Conservation (phyloP, 176 grass and related monocot genomes). For the Metroxylon sagu region DNA sequence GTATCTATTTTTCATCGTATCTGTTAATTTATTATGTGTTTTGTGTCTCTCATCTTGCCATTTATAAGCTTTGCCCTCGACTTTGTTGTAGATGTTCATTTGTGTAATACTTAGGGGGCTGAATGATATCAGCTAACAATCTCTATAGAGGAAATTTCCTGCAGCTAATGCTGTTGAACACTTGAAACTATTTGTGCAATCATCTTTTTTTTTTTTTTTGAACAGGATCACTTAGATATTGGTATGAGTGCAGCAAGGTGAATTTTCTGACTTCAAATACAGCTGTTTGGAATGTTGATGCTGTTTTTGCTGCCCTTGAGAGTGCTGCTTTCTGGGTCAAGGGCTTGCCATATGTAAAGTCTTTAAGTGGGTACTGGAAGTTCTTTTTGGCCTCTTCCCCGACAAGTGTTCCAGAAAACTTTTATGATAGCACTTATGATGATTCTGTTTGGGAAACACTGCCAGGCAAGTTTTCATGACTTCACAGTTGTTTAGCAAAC, state of each 20-base stretch:
- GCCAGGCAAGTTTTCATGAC: constrained; percentile 46
- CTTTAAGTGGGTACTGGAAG: constrained; percentile 88
- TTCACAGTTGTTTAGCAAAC: constrained; percentile 1
- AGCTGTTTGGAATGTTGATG: constrained; percentile 69
- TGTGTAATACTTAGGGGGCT: no score
- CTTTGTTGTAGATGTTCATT: no score
- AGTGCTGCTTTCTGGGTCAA: constrained; percentile 62
- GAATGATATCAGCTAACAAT: no score
- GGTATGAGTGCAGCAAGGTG: constrained; percentile 73
- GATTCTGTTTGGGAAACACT: constrained; percentile 68
- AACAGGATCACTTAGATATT: constrained; percentile 74
- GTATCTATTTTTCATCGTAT: no score
- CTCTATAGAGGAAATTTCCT: no score
- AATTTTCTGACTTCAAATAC: constrained; percentile 44
- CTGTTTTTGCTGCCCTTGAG: constrained; percentile 42
- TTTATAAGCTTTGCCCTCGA: no score
- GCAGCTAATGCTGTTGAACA: no score
- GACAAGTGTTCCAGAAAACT: constrained; percentile 52
- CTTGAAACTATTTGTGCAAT: no score
- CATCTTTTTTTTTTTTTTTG: constrained; percentile 3
- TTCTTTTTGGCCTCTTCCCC: constrained; percentile 57
- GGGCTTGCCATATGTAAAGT: constrained; percentile 57
- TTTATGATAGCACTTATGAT: constrained; percentile 52
- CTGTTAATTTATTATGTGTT: no score
- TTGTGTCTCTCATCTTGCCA: no score